Percentiles rank a stretch among this genome's conserved stretches.
Conservation (phyloP, 2,329 filamentous ascomycete species). For the Fusarium multiceps region DNA sequence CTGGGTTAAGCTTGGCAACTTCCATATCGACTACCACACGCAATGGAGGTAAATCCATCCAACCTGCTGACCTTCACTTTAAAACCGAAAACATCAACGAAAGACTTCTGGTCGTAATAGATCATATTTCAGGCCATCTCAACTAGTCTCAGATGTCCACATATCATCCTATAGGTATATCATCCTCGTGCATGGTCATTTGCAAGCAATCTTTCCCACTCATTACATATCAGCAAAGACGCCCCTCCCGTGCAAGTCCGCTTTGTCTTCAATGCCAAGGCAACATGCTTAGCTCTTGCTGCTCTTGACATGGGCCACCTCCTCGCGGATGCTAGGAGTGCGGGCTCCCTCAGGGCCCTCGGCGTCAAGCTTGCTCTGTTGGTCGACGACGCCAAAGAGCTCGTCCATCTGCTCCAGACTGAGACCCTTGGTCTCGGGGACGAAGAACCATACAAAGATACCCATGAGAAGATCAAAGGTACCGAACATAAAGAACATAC, state of each 20-base stretch:
- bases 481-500: constrained; percentile 76
- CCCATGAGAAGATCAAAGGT: constrained; percentile 74
- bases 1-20: not conserved
- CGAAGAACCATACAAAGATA: constrained; percentile 73
- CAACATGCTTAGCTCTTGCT: constrained; percentile 7
- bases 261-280: not conserved
- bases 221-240: not conserved
- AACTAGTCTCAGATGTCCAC: not conserved
- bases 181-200: not conserved
- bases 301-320: constrained; percentile 35
- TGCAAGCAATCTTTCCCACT: not conserved
- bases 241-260: not conserved
- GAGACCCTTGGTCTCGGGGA: constrained; percentile 77
- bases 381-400: constrained; percentile 69
- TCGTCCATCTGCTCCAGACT: constrained; percentile 74
- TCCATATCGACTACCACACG: not conserved
- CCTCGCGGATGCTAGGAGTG: constrained; percentile 45
- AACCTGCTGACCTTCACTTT: not conserved
- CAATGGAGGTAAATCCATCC: not conserved
- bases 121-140: constrained; percentile 2
- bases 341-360: constrained; percentile 49
- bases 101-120: not conserved
- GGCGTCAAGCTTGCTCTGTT: constrained; percentile 46
- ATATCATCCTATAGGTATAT: constrained; percentile 2
- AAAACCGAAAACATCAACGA: not conserved